These are phyloP conservation scores for Hyphopichia wangnamkhiaoensis DNA, from an alignment of 1,139 yeast genomes.

Conservation along the genomic window DNA sequence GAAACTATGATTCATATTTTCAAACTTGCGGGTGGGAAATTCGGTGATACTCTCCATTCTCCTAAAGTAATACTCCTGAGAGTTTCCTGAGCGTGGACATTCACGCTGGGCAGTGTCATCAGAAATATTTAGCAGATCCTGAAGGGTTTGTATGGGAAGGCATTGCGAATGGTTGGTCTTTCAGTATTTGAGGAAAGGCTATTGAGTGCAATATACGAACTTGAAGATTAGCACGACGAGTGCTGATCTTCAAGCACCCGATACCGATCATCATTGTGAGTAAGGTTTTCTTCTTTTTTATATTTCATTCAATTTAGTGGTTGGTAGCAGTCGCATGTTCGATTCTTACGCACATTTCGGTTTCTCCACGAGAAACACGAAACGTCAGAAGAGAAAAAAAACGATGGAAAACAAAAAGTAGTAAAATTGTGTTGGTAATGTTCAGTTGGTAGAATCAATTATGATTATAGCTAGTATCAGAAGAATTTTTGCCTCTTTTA, in stretches of 20 bases:
- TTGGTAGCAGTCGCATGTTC: conserved; percentile 10
- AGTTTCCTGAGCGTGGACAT: conserved; percentile 63
- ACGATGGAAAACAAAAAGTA: conserved; percentile 18
- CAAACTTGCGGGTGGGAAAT: conserved; percentile 73
- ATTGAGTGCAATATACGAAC: conserved; percentile 82
- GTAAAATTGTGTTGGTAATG: too few species aligned
- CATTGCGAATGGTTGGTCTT: conserved; percentile 72
- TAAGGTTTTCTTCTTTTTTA: conserved; percentile 28
- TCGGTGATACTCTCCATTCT: conserved; percentile 76
- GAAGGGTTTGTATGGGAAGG: conserved; percentile 59
- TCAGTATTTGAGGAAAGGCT: conserved; percentile 42
- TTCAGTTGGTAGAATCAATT: too few species aligned
- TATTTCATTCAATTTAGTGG: conserved; percentile 16
- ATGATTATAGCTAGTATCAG: conserved; percentile 70
- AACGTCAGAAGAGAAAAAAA: background rate
- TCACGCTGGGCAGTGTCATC: conserved; percentile 73
- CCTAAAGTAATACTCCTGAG: conserved; percentile 55
- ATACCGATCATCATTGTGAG: conserved; percentile 75
- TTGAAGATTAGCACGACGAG: conserved; percentile 16
- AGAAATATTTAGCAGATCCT: conserved; percentile 44
- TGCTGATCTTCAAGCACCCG: conserved; percentile 55
- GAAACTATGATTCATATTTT: conserved; percentile 11
- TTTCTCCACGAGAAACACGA: background rate
- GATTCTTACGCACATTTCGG: conserved; percentile 2
- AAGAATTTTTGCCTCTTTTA: conserved; percentile 75